Base-by-base conservation (phyloP, 176 grass and related monocot genomes). In the Thalia dealbata region DNA sequence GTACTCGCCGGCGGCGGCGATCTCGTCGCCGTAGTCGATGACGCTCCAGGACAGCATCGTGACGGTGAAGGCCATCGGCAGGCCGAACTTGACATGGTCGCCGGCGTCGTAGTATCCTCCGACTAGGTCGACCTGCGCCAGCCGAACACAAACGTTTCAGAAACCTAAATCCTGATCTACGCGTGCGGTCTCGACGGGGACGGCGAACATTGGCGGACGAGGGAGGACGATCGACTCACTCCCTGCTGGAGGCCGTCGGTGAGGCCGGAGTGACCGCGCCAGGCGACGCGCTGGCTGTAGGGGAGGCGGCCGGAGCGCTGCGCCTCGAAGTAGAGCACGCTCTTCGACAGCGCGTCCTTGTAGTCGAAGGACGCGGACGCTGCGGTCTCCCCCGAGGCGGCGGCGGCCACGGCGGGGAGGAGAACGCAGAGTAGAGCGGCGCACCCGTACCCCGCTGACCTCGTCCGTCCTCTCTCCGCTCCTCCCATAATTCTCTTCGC, bases 171-270 rank as follows among this genome's bases (percentile, higher is more conserved):
- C 54, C 7, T n/a, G n/a, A 22, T 7, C 14, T 16, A 58, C 7
- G 21, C 7, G 7, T n/a, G n/a, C 16, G n/a, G n/a, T 18, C 14
- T n/a, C n/a, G n/a, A 16, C 16, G n/a, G n/a, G 19, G 16, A 7
- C 11, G 14, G 21, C 7, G 19, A 58, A 58, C 5, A 15, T n/a
- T n/a, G n/a, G n/a, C n/a, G n/a, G n/a, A n/a, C n/a, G n/a, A n/a
- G n/a, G n/a, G n/a, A n/a, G n/a, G n/a, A 24, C n/a, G 18, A 3
- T 24, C 24, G 14, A 69, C 32, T 25, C 67, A 86, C 83, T 73
- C 92, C 92, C 42, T 96, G 92, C 76, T 96, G 84, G 65, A 96
- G 84, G 27, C 92, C 92, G 67, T 96, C 92, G 43, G 88, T 96
- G 81, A 92, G 76, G 10, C 92, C 92, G 14, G 92, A 96, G 71